Percentiles rank a stretch among this genome's conserved stretches.
These are phyloP conservation scores for Thecamonas trahens DNA, from an alignment of 78 protist species.

Conservation along the genomic window DNA sequence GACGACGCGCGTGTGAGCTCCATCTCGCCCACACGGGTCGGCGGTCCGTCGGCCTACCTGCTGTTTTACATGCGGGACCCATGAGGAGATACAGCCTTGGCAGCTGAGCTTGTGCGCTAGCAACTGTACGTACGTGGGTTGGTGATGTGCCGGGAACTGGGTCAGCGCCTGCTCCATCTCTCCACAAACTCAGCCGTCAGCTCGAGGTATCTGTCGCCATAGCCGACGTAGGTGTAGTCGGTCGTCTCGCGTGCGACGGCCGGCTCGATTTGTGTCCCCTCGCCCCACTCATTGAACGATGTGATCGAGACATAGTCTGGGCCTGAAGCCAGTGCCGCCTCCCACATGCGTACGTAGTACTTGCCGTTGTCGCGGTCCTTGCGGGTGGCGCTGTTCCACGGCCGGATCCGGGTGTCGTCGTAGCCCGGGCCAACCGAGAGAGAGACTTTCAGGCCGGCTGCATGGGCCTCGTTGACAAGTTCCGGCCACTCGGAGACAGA, in stretches of 20 bases:
- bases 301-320: constrained; percentile 14
- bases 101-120: no score
- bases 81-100: no score
- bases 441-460: constrained; percentile 1
- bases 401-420: constrained; percentile 34
- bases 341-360: constrained; percentile 7
- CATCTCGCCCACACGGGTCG: neutral
- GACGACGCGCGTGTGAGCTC: constrained; percentile 9
- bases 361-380: constrained; percentile 1
- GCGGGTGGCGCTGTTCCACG: constrained; percentile 30
- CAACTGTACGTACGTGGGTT: no score
- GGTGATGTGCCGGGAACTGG: no score
- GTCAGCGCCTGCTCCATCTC: no score
- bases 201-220: no score
- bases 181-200: no score
- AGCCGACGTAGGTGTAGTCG: no score
- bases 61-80: constrained; percentile 65
- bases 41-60: constrained; percentile 65
- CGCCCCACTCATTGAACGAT: constrained; percentile 36
- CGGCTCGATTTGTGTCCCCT: constrained; percentile 45
- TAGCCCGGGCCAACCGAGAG: constrained; percentile 38
- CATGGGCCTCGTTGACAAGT: neutral
- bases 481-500: constrained; percentile 15
- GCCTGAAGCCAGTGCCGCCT: constrained; percentile 1
- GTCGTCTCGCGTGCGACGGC: constrained; percentile 12